Percentiles rank a stretch among this genome's conserved stretches.
Conservation (phyloP, 108 stramenopile species). For the Nitzschia inconspicua region DNA sequence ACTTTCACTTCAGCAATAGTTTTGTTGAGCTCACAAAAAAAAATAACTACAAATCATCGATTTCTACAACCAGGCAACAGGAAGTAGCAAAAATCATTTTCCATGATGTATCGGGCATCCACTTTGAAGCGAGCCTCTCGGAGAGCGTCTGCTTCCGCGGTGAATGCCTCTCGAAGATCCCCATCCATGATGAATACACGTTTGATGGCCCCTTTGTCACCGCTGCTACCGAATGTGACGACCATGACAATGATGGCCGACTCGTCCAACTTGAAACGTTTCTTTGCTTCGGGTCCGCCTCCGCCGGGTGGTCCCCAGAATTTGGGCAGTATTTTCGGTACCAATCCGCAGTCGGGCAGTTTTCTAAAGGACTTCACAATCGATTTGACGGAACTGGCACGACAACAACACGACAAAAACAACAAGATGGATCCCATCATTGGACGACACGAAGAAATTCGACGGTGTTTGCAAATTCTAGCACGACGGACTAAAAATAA, state of each 20-base stretch:
- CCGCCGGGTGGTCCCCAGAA: conserved; percentile 6
- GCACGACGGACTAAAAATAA: conserved; percentile 93
- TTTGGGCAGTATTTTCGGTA: conserved; percentile 32
- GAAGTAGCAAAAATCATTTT: too few species aligned
- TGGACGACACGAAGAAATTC: conserved; percentile 95
- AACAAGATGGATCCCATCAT: conserved; percentile 94
- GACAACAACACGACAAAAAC: conserved; percentile 21
- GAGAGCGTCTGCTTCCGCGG: too few species aligned
- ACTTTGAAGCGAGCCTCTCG: too few species aligned
- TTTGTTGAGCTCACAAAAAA: too few species aligned
- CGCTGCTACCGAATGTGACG: background rate
- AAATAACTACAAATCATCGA: too few species aligned
- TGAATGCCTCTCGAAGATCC: too few species aligned
- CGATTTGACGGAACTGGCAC: conserved; percentile 85
- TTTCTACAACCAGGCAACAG: too few species aligned
- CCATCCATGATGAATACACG: too few species aligned
- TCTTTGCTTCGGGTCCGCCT: conserved; percentile 4
- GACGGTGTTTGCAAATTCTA: conserved; percentile 89
- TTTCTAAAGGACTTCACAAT: conserved; percentile 81
- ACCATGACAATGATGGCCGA: background rate
- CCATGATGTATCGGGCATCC: too few species aligned
- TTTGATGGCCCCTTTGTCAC: conserved; percentile 20
- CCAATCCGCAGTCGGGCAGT: conserved; percentile 11
- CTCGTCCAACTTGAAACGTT: background rate
- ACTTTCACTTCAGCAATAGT: too few species aligned